Evolutionary conservation across 306 rosid genomes (phyloP).

Genomic region (Dryas alaskensis): DNA sequence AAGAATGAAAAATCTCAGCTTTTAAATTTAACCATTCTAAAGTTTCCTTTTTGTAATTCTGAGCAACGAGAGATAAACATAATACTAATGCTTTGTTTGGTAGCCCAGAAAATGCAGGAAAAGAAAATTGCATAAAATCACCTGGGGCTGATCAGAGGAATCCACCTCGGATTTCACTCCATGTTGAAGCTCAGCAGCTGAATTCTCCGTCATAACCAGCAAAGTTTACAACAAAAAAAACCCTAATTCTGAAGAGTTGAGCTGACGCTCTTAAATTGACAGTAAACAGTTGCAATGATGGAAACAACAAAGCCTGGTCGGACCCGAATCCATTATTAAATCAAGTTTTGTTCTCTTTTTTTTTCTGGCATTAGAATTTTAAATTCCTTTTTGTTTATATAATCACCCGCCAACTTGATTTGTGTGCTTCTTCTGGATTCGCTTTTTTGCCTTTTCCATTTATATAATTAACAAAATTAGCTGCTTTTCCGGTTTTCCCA

Average conservation of each 20-base stretch:
- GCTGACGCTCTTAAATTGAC: background rate
- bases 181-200: conserved; percentile 34
- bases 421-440: conserved; percentile 1
- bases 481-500: conserved; percentile 3
- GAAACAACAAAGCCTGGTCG: conserved; percentile 28
- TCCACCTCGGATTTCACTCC: conserved; percentile 28
- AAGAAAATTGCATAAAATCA: conserved; percentile 16
- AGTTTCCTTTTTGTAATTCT: background rate
- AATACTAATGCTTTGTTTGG: background rate
- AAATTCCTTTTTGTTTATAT: conserved; percentile 14
- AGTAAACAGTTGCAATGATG: conserved; percentile 24
- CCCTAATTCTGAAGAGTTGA: conserved; percentile 1
- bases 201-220: conserved; percentile 42
- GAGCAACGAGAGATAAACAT: background rate
- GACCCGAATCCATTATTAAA: conserved; percentile 25
- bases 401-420: conserved; percentile 30
- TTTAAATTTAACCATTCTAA: background rate
- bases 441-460: conserved; percentile 4
- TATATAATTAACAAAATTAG: background rate
- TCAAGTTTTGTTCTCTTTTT: conserved; percentile 1
- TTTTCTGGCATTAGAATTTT: background rate
- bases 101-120: conserved; percentile 7
- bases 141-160: conserved; percentile 34
- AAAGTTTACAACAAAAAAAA: conserved; percentile 4
- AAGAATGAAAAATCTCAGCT: background rate